Evolutionary conservation across 257 asterid genomes (phyloP).

Genomic region (Linderniella brevidens): DNA sequence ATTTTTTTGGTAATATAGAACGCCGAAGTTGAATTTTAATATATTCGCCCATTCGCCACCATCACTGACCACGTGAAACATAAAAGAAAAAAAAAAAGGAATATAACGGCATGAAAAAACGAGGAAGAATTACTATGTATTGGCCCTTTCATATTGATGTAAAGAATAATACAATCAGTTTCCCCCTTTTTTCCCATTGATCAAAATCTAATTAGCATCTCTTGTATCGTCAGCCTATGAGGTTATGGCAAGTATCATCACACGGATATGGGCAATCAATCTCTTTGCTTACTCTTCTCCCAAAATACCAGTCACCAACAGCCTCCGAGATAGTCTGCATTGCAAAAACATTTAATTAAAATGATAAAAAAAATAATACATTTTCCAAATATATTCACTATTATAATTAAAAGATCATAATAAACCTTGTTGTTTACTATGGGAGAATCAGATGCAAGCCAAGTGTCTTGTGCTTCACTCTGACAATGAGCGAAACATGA

Average conservation of each 20-base stretch:
- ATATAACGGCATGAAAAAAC: too few species aligned
- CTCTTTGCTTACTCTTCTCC: conserved; percentile 44
- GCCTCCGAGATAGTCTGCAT: conserved; percentile 69
- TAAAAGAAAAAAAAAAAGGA: too few species aligned
- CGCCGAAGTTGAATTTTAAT: too few species aligned
- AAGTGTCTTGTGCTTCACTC: conserved; percentile 71
- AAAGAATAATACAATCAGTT: too few species aligned
- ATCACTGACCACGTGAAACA: too few species aligned
- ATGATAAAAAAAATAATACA: background rate
- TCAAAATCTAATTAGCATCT: too few species aligned
- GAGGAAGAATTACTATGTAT: too few species aligned
- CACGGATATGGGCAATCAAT: conserved; percentile 93
- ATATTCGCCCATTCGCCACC: too few species aligned
- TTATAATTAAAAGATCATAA: background rate
- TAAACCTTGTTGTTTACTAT: conserved; percentile 53
- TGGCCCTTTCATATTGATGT: too few species aligned
- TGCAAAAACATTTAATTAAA: too few species aligned
- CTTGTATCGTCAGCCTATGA: conserved; percentile 17
- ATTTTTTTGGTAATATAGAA: too few species aligned
- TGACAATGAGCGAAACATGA: conserved; percentile 96
- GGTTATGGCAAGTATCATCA: conserved; percentile 52
- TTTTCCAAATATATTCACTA: background rate
- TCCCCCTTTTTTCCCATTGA: too few species aligned
- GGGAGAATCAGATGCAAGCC: conserved; percentile 75
- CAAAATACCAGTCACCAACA: conserved; percentile 97